A percentile compares a stretch with the other conserved stretches of the same genome.
Conservation (phyloP, 2,329 filamentous ascomycete species). For the Spiromastix sp. region DNA sequence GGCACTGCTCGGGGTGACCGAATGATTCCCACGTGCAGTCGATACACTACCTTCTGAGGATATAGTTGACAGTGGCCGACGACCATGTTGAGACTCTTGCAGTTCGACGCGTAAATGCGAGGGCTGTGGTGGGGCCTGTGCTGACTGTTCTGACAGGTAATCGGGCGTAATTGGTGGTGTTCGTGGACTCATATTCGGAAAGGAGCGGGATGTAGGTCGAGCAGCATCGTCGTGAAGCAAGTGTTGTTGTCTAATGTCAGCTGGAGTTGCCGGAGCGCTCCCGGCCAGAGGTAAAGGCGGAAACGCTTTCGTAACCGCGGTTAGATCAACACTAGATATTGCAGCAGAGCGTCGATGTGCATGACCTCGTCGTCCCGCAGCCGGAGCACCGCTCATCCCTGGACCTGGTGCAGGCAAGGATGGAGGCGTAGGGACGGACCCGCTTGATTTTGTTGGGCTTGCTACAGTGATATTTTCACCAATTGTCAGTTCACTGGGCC, state of each 20-base stretch:
- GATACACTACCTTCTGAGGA: conserved; percentile 70
- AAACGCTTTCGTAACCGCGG: conserved; percentile 39
- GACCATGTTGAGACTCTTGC: conserved; percentile 46
- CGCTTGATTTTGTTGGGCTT: conserved; percentile 55
- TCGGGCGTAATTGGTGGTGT: conserved; percentile 26
- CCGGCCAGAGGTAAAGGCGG: conserved; percentile 38
- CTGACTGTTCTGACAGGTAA: conserved; percentile 10
- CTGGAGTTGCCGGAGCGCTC: conserved; percentile 48
- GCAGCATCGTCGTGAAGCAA: conserved; percentile 19
- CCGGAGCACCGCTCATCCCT: conserved; percentile 29
- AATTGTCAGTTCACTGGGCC: conserved; percentile 79
- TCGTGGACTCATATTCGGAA: conserved; percentile 18
- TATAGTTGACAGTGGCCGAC: conserved; percentile 66
- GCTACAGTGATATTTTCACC: conserved; percentile 45
- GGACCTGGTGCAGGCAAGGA: conserved; percentile 22
- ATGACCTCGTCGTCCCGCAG: conserved; percentile 52
- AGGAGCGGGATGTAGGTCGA: conserved; percentile 25
- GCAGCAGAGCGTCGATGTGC: conserved; percentile 70
- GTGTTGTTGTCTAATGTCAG: conserved; percentile 26
- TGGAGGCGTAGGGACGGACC: conserved; percentile 44
- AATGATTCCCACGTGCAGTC: conserved; percentile 64
- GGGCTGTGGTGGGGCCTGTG: conserved; percentile 6
- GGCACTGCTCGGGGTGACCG: conserved; percentile 49
- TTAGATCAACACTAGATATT: conserved; percentile 74
- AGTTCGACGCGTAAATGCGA: conserved; percentile 1